phyloP scores from a whole-genome alignment of 108 stramenopile genomes.

The Parietichytrium sp. region DNA sequence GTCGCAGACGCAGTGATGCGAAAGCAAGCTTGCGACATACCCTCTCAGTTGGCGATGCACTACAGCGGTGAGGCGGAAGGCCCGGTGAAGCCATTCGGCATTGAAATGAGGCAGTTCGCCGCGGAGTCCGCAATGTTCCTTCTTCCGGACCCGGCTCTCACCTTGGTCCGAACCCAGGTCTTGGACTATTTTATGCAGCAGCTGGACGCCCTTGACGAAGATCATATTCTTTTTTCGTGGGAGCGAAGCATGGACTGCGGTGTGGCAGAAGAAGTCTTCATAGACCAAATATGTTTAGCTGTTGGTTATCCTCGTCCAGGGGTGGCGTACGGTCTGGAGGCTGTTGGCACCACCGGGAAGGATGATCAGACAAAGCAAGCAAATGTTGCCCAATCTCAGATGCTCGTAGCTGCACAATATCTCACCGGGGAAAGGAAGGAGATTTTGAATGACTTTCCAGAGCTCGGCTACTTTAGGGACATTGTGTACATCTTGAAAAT shows the following conservation, averaged over 20 bases:
- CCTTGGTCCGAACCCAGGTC: conserved; percentile 77
- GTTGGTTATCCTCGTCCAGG: conserved; percentile 26
- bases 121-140: conserved; percentile 85
- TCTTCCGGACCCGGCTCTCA: conserved; percentile 82
- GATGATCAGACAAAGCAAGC: too few relatives aligned
- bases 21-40: conserved; percentile 86
- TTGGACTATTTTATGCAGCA: conserved; percentile 81
- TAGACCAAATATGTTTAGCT: conserved; percentile 22
- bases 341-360: neutral
- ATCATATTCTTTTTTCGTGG: neutral
- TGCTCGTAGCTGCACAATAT: conserved; percentile 47
- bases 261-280: neutral
- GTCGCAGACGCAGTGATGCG: conserved; percentile 92
- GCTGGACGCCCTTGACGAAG: neutral
- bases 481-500: conserved; percentile 95
- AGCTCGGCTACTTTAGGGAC: conserved; percentile 94
- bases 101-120: conserved; percentile 89
- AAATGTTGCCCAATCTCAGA: too few relatives aligned
- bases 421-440: conserved; percentile 52
- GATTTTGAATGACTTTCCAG: conserved; percentile 90
- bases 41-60: conserved; percentile 85
- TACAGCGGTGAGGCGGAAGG: conserved; percentile 91
- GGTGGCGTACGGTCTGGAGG: conserved; percentile 13
- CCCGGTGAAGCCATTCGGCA: conserved; percentile 89
- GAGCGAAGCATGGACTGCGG: neutral